Evolutionary conservation across 1,284 basidiomycete species (phyloP), one percentile per base, ranked within the genome.

Genomic region (Agaricales sp.): DNA sequence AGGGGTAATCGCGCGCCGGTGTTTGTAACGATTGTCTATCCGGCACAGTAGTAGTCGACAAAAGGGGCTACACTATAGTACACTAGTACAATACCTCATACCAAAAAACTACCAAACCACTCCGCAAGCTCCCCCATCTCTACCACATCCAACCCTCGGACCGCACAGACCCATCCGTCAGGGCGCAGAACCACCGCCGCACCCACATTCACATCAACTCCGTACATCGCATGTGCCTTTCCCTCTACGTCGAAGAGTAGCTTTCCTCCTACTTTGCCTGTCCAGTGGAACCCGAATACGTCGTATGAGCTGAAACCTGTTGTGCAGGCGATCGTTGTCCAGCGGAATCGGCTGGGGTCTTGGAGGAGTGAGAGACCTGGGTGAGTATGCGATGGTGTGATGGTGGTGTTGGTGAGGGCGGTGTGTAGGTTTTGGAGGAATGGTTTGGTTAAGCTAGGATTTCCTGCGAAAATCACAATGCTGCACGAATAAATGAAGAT

Each of bases 101-200:
- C 18, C 39, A 41, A n/a, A 6, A 41, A n/a, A 11, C 16, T 16
- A n/a, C 16, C 39, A 8, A 41, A 41, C 39, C 39, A 41, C 6
- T 6, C 16, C 8, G 39, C 39, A 6, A 41, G 19, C 6, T 16
- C 18, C 39, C 18, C 39, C 39, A 41, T 41, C 39, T 41, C 39
- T 20, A 4, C 39, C 6, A 41, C 47, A 22, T 55, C 52, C 44
- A 59, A 26, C 22, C 50, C 47, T 11, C 56, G 51, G 2, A 58
- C 55, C 21, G 53, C 54, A 12, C 55, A 57, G 6, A 60, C 44
- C 56, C 58, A 60, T 3, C 58, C 57, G 46, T 60, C 59, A 2
- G 59, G 59, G 4, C 59, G 50, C 25, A 60, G 57, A 23, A 60
- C 55, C 13, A 60, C 38, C 16, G 58, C 50, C 1, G 58, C 58